Percentiles rank a stretch among this genome's conserved stretches.
These are phyloP conservation scores for Vaccinium corymbosum DNA, from an alignment of 148 eudicot species.

Conservation along the genomic window DNA sequence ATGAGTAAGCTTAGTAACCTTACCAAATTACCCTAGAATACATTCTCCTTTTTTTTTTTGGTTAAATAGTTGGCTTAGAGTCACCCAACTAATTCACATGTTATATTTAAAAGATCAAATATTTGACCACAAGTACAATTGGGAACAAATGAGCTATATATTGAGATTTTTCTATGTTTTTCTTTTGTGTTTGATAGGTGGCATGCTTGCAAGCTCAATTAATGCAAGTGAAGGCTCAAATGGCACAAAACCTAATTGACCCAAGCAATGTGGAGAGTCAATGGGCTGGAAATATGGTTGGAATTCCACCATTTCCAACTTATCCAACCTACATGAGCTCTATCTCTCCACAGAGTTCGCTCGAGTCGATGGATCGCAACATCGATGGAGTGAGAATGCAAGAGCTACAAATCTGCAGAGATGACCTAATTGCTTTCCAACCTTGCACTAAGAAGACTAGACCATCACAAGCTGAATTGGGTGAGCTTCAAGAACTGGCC, in stretches of 20 bases:
- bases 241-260: conserved; percentile 39
- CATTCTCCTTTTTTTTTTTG: neutral
- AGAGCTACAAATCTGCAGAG: conserved; percentile 30
- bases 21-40: neutral
- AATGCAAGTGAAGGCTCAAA: conserved; percentile 66
- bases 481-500: conserved; percentile 71
- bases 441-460: conserved; percentile 35
- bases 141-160: neutral
- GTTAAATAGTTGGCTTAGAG: neutral
- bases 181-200: conserved; percentile 39
- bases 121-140: neutral
- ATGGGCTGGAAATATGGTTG: conserved; percentile 17
- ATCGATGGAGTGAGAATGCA: conserved; percentile 26
- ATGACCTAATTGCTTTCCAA: conserved; percentile 21
- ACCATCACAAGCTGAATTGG: conserved; percentile 46
- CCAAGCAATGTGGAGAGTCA: conserved; percentile 20
- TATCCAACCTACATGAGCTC: conserved; percentile 22
- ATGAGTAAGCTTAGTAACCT: neutral
- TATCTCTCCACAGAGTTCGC: conserved; percentile 59
- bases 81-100: neutral
- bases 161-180: neutral
- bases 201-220: conserved; percentile 80
- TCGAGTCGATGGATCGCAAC: conserved; percentile 38
- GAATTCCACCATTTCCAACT: conserved; percentile 8
- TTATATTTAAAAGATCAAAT: neutral